Evolutionary conservation across 2,329 filamentous ascomycete genomes (phyloP).

Genomic region (Elsinoe fawcettii): DNA sequence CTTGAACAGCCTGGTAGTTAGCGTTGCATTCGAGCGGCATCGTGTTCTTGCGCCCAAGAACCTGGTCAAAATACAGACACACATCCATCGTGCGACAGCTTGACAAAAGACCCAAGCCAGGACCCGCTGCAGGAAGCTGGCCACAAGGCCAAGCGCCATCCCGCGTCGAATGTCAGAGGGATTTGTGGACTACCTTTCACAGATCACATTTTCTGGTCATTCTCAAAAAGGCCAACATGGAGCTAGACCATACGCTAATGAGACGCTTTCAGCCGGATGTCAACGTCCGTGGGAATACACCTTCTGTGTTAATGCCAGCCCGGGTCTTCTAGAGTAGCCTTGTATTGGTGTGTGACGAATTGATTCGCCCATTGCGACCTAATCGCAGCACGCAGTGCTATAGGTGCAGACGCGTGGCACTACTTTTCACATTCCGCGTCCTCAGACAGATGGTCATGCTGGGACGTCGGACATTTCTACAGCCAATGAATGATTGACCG

Average conservation of each 20-base stretch:
- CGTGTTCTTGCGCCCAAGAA: constrained; percentile 2
- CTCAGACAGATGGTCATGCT: neutral
- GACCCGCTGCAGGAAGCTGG: neutral
- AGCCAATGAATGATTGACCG: neutral
- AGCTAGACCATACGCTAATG: neutral
- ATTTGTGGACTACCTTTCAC: neutral
- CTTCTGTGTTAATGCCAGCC: neutral
- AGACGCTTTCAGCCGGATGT: constrained; percentile 8
- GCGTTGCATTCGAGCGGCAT: neutral
- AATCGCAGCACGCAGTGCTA: neutral
- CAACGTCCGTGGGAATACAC: constrained; percentile 5
- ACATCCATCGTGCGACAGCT: neutral
- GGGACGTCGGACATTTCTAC: neutral
- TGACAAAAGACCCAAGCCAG: neutral
- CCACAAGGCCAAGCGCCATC: neutral
- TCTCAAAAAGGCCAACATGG: neutral
- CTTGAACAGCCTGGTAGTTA: neutral
- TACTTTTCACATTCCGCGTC: neutral
- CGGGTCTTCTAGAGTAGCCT: neutral
- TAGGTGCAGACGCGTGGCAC: neutral
- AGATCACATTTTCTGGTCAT: neutral
- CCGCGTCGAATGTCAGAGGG: constrained; percentile 5
- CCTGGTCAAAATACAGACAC: neutral
- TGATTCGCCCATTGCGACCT: neutral
- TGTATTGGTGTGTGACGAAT: neutral